Evolutionary conservation across 2,329 filamentous ascomycete genomes (phyloP).

Genomic region (Colletotrichum shisoi): DNA sequence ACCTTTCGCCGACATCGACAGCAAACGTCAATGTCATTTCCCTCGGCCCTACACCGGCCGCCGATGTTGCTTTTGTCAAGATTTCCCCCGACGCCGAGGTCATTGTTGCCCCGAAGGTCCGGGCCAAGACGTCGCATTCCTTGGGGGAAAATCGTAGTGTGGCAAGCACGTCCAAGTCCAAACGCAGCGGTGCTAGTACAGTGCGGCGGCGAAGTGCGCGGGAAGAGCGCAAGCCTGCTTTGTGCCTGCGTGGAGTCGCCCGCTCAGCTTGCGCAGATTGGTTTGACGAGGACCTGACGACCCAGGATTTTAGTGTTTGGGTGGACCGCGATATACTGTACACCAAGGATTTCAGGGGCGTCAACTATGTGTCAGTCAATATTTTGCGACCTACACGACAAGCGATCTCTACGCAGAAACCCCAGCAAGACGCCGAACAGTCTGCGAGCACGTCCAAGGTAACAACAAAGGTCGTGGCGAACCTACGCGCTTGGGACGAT

Average conservation of each 20-base stretch:
- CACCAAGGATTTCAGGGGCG: conserved; percentile 75
- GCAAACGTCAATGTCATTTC: conserved; percentile 89
- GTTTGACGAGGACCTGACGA: conserved; percentile 74
- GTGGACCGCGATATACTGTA: conserved; percentile 79
- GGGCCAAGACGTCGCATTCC: conserved; percentile 71
- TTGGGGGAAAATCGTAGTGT: conserved; percentile 82
- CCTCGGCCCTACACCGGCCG: conserved; percentile 75
- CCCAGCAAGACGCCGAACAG: conserved; percentile 72
- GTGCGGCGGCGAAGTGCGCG: conserved; percentile 64
- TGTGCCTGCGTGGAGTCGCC: conserved; percentile 85
- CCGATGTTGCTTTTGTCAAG: conserved; percentile 82
- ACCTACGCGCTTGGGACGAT: conserved; percentile 81
- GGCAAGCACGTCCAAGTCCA: conserved; percentile 79
- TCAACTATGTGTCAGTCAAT: conserved; percentile 75
- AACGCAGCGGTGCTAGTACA: conserved; percentile 76
- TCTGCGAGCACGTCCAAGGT: conserved; percentile 59
- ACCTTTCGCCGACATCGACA: conserved; percentile 93
- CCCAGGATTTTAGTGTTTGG: conserved; percentile 77
- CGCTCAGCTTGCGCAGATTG: conserved; percentile 73
- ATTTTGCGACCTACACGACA: conserved; percentile 33
- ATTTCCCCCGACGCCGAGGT: conserved; percentile 94
- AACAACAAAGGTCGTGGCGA: conserved; percentile 77
- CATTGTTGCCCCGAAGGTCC: conserved; percentile 92
- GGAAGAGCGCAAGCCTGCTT: conserved; percentile 70
- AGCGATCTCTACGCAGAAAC: conserved; percentile 59